Percentiles rank a stretch among this genome's conserved stretches.
These are phyloP conservation scores for Pleurotus tuoliensis DNA, from an alignment of 768 basidiomycete species.

Conservation along the genomic window DNA sequence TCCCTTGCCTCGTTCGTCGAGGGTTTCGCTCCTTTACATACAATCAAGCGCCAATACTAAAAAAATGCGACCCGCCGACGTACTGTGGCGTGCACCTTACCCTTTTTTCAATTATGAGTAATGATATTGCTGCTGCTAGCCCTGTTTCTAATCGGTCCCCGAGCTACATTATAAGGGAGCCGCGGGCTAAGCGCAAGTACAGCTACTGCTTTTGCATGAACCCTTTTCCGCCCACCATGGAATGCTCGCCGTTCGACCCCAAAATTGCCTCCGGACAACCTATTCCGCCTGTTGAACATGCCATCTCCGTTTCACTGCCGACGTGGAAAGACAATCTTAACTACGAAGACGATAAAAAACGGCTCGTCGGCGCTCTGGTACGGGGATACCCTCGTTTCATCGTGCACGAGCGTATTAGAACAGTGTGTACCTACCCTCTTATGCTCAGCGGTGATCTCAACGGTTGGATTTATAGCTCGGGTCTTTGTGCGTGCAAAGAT, in stretches of 20 bases:
- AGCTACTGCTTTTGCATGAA: too few species aligned
- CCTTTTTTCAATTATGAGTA: too few species aligned
- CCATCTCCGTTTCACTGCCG: slow-evolving; percentile 92
- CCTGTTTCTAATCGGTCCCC: too few species aligned
- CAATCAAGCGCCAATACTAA: too few species aligned
- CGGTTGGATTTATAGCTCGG: slow-evolving; percentile 56
- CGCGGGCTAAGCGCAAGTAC: too few species aligned
- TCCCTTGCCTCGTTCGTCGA: too few species aligned
- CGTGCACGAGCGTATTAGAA: slow-evolving; percentile 79
- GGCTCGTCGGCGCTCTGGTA: slow-evolving; percentile 77
- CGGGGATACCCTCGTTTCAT: slow-evolving; percentile 95
- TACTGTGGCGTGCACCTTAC: too few species aligned
- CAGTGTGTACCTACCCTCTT: slow-evolving; percentile 46
- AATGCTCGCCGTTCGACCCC: background rate
- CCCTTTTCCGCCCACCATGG: background rate
- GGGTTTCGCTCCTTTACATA: too few species aligned
- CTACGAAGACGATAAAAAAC: slow-evolving; percentile 85
- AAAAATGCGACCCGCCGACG: too few species aligned
- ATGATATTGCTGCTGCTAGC: too few species aligned
- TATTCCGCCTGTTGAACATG: slow-evolving; percentile 67
- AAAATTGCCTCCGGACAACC: slow-evolving; percentile 38
- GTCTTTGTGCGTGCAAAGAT: slow-evolving; percentile 70
- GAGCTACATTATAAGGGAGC: too few species aligned
- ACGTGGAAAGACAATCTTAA: slow-evolving; percentile 89
- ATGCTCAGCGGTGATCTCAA: too few species aligned